phyloP scores from a whole-genome alignment of 805 yeast genomes.

The Torulaspora gathmanii region DNA sequence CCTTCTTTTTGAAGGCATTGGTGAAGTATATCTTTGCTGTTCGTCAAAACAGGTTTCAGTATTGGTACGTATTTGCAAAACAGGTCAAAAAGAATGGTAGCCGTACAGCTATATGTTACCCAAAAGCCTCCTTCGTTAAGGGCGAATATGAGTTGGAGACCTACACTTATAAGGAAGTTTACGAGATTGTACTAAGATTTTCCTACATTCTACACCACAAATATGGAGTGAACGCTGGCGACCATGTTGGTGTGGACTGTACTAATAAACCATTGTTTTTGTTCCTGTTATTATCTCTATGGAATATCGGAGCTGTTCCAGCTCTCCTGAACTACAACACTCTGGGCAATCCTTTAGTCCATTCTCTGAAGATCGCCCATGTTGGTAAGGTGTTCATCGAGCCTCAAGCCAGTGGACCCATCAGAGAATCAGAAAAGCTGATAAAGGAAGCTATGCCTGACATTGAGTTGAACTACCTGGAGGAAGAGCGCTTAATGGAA shows the following conservation, averaged over 20 bases:
- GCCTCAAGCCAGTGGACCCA: conserved; percentile 54
- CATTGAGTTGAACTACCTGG: conserved; percentile 45
- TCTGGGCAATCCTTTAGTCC: conserved; percentile 66
- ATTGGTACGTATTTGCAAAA: conserved; percentile 66
- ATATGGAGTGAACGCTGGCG: conserved; percentile 60
- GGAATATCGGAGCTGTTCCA: conserved; percentile 89
- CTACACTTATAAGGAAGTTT: conserved; percentile 65
- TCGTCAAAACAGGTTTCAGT: conserved; percentile 40
- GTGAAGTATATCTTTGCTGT: conserved; percentile 37
- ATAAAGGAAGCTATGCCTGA: conserved; percentile 38
- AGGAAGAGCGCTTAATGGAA: conserved; percentile 45
- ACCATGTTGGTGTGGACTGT: conserved; percentile 68
- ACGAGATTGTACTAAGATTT: conserved; percentile 59
- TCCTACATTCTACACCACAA: conserved; percentile 60
- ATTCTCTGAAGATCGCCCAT: conserved; percentile 69
- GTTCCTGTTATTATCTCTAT: conserved; percentile 75
- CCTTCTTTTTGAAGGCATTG: conserved; percentile 41
- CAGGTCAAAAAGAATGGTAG: conserved; percentile 47
- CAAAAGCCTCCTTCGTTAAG: conserved; percentile 43
- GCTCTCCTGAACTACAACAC: conserved; percentile 82
- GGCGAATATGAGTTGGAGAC: conserved; percentile 56
- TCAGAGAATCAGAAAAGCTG: conserved; percentile 46
- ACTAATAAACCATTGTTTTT: conserved; percentile 81
- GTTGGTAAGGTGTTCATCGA: conserved; percentile 67
- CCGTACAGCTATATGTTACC: conserved; percentile 57